These are phyloP conservation scores for Cladosporium austrohemisphaericum DNA, from an alignment of 2,329 filamentous ascomycete species.

Conservation along the genomic window DNA sequence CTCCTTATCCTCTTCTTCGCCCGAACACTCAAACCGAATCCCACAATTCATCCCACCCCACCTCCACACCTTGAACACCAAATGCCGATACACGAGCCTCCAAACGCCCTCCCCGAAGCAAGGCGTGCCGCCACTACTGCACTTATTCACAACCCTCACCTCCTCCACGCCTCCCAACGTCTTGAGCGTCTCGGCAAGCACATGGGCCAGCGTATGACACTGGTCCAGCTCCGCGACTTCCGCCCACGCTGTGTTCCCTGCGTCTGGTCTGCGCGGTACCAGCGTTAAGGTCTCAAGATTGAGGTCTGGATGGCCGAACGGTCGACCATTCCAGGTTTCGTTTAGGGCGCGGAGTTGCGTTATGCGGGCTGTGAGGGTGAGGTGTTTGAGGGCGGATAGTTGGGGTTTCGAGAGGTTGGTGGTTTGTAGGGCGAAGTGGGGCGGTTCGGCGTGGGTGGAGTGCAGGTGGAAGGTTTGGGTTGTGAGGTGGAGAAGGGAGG, in stretches of 20 bases:
- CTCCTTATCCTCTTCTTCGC: slow-evolving; percentile 14
- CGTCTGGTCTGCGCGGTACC: slow-evolving; percentile 31
- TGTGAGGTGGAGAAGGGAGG: slow-evolving; percentile 30
- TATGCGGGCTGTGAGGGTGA: slow-evolving; percentile 33
- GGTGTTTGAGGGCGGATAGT: slow-evolving; percentile 28
- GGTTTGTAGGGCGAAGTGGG: slow-evolving; percentile 26
- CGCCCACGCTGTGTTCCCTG: slow-evolving; percentile 26
- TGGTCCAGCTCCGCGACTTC: slow-evolving; percentile 36
- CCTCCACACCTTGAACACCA: slow-evolving; percentile 34
- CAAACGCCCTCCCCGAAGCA: slow-evolving; percentile 34
- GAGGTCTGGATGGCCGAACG: slow-evolving; percentile 32
- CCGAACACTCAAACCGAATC: slow-evolving; percentile 25
- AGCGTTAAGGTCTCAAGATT: slow-evolving; percentile 32
- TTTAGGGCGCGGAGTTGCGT: slow-evolving; percentile 32
- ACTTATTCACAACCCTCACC: slow-evolving; percentile 31
- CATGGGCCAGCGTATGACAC: slow-evolving; percentile 35
- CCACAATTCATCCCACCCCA: slow-evolving; percentile 33
- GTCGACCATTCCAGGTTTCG: slow-evolving; percentile 33
- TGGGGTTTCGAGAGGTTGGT: slow-evolving; percentile 21
- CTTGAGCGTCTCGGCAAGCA: slow-evolving; percentile 35
- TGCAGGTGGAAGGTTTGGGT: slow-evolving; percentile 28
- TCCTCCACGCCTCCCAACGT: slow-evolving; percentile 28
- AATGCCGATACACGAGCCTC: slow-evolving; percentile 32
- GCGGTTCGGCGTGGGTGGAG: slow-evolving; percentile 25
- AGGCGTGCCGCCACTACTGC: no score